Percentiles rank a stretch among this genome's conserved stretches.
These are phyloP conservation scores for Heracleum sosnowskyi DNA, from an alignment of 129 eudicot species.

Conservation along the genomic window DNA sequence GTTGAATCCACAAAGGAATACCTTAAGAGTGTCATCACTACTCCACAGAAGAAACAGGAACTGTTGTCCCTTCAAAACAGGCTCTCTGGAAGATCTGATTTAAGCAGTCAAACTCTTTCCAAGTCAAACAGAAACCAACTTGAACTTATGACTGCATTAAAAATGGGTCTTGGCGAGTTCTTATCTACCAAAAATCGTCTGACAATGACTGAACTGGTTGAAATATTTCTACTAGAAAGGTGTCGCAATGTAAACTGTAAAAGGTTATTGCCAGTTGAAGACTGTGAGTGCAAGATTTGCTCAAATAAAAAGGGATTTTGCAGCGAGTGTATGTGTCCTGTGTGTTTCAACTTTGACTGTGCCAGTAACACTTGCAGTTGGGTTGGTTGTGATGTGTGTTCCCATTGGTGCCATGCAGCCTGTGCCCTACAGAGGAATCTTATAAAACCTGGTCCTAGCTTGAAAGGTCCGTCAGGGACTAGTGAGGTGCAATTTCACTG, in stretches of 20 bases:
- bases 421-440: slow-evolving; percentile 63
- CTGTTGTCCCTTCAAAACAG: slow-evolving; percentile 51
- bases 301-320: slow-evolving; percentile 79
- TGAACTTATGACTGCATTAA: slow-evolving; percentile 55
- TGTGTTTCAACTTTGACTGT: slow-evolving; percentile 77
- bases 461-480: slow-evolving; percentile 58
- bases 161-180: slow-evolving; percentile 56
- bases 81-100: slow-evolving; percentile 64
- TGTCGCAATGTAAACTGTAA: slow-evolving; percentile 73
- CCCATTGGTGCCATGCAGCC: slow-evolving; percentile 90
- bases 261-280: slow-evolving; percentile 68
- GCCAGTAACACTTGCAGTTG: slow-evolving; percentile 89
- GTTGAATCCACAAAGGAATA: slow-evolving; percentile 68
- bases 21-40: slow-evolving; percentile 43
- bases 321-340: slow-evolving; percentile 91
- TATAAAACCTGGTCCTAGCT: slow-evolving; percentile 68
- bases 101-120: slow-evolving; percentile 59
- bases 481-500: slow-evolving; percentile 85
- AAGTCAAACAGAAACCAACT: slow-evolving; percentile 59
- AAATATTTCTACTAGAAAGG: slow-evolving; percentile 64
- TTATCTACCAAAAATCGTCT: slow-evolving; percentile 32
- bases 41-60: slow-evolving; percentile 54
- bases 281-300: slow-evolving; percentile 92
- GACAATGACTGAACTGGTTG: slow-evolving; percentile 49
- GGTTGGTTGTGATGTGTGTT: slow-evolving; percentile 91